Evolutionary conservation across 192 early-diverging fungal genomes (phyloP).

Genomic region (Phycomyces blakesleeanus): DNA sequence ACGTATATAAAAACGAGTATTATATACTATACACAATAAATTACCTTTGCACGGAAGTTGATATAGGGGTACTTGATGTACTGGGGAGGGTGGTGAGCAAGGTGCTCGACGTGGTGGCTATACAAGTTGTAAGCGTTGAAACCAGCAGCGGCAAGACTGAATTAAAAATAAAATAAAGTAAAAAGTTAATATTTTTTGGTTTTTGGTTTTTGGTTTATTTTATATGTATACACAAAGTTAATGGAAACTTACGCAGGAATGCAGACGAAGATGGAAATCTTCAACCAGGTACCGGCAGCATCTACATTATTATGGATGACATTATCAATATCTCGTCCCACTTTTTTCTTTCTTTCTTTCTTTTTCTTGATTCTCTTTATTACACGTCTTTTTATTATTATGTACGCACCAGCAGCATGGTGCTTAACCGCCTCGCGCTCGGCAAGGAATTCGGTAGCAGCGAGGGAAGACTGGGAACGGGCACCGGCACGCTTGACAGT

Average conservation of each 20-base stretch:
- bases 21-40: too few relatives aligned
- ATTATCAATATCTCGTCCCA: not conserved
- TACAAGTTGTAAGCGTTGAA: constrained; percentile 38
- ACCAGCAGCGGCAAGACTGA: constrained; percentile 29
- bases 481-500: constrained; percentile 30
- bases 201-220: not conserved
- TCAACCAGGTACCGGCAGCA: constrained; percentile 35
- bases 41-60: constrained; percentile 61
- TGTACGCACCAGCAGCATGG: constrained; percentile 31
- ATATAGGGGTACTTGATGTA: constrained; percentile 31
- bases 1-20: too few relatives aligned
- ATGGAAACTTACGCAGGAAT: constrained; percentile 34
- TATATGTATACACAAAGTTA: too few relatives aligned
- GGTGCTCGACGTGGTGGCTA: constrained; percentile 26
- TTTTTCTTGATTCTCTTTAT: not conserved
- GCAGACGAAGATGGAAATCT: constrained; percentile 35
- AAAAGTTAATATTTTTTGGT: not conserved
- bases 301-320: constrained; percentile 10
- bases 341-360: not conserved
- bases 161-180: not conserved
- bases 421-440: constrained; percentile 35
- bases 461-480: constrained; percentile 20
- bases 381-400: not conserved
- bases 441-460: constrained; percentile 11
- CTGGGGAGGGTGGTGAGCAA: constrained; percentile 28